Percentiles rank a stretch among this genome's conserved stretches.
These are phyloP conservation scores for Collybia mongolica DNA, from an alignment of 768 basidiomycete genomes.

Conservation along the genomic window DNA sequence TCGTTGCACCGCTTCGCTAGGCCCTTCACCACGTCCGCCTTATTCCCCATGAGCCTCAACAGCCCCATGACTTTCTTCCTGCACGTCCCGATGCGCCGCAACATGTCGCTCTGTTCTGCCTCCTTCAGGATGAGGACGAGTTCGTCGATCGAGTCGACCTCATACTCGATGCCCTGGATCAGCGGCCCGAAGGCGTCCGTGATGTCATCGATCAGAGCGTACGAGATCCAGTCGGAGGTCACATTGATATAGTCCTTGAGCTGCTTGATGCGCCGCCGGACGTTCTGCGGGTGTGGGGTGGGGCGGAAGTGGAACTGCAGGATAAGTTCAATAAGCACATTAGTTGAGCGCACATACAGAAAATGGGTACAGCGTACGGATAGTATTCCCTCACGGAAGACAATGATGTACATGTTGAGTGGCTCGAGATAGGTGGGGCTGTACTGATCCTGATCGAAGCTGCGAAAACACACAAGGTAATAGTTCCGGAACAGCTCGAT, in stretches of 20 bases:
- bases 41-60: slow-evolving; percentile 95
- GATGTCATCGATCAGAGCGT: slow-evolving; percentile 98
- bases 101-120: slow-evolving; percentile 96
- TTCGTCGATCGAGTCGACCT: slow-evolving; percentile 99
- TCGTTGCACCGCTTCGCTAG: slow-evolving; percentile 98
- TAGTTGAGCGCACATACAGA: background rate
- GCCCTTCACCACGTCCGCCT: slow-evolving; percentile 99
- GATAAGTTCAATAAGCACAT: background rate
- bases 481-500: slow-evolving; percentile 99
- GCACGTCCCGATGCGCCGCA: slow-evolving; percentile 94
- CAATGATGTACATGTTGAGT: slow-evolving; percentile 99
- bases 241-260: slow-evolving; percentile 99
- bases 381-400: slow-evolving; percentile 94
- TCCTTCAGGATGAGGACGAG: slow-evolving; percentile 95
- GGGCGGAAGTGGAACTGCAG: slow-evolving; percentile 93
- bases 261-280: slow-evolving; percentile 96
- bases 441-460: slow-evolving; percentile 98
- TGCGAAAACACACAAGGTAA: slow-evolving; percentile 98
- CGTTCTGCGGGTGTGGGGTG: slow-evolving; percentile 97
- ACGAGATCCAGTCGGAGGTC: slow-evolving; percentile 99
- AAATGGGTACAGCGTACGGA: slow-evolving; percentile 57
- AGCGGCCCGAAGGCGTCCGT: slow-evolving; percentile 98
- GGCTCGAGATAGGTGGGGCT: slow-evolving; percentile 97
- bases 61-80: slow-evolving; percentile 99
- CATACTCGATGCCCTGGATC: slow-evolving; percentile 98